Percentiles rank a stretch among this genome's conserved stretches.
These are phyloP conservation scores for Exophiala viscosa DNA, from an alignment of 2,329 filamentous ascomycete species.

Conservation along the genomic window DNA sequence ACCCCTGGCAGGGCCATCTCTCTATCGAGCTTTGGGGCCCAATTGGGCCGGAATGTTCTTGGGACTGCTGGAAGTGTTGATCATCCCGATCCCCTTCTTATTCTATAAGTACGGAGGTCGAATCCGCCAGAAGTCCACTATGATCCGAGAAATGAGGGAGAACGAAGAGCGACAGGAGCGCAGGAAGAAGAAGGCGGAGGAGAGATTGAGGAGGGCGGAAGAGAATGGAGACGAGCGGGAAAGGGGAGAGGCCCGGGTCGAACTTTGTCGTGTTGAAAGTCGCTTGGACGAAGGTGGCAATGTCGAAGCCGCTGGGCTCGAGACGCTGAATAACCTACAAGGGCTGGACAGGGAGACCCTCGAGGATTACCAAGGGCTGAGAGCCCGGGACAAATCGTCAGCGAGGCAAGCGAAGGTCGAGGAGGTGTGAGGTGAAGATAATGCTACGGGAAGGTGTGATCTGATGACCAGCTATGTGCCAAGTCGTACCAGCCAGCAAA, in stretches of 20 bases:
- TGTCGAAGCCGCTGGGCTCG: slow-evolving; percentile 12
- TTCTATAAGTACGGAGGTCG: slow-evolving; percentile 64
- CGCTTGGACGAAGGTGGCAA: slow-evolving; percentile 14
- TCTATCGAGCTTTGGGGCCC: slow-evolving; percentile 67
- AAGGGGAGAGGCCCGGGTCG: slow-evolving; percentile 25
- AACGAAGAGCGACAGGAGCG: slow-evolving; percentile 49
- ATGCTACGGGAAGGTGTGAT: neutral
- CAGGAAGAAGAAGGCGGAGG: slow-evolving; percentile 32
- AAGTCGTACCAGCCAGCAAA: no score
- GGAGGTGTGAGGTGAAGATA: neutral
- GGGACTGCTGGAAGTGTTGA: slow-evolving; percentile 66
- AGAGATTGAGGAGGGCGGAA: slow-evolving; percentile 26
- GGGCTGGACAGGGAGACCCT: slow-evolving; percentile 11
- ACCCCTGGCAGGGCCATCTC: slow-evolving; percentile 67
- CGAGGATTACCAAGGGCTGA: neutral
- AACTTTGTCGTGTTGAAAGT: slow-evolving; percentile 14
- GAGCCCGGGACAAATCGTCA: neutral
- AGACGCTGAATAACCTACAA: slow-evolving; percentile 18
- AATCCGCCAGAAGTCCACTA: slow-evolving; percentile 53
- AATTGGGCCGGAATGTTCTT: slow-evolving; percentile 77
- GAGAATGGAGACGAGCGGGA: slow-evolving; percentile 26
- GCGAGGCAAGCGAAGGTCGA: neutral
- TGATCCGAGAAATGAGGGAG: slow-evolving; percentile 57
- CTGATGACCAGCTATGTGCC: neutral
- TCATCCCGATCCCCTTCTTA: slow-evolving; percentile 75